These are phyloP conservation scores for Andrographis paniculata DNA, from an alignment of 305 asterid species.

Conservation along the genomic window DNA sequence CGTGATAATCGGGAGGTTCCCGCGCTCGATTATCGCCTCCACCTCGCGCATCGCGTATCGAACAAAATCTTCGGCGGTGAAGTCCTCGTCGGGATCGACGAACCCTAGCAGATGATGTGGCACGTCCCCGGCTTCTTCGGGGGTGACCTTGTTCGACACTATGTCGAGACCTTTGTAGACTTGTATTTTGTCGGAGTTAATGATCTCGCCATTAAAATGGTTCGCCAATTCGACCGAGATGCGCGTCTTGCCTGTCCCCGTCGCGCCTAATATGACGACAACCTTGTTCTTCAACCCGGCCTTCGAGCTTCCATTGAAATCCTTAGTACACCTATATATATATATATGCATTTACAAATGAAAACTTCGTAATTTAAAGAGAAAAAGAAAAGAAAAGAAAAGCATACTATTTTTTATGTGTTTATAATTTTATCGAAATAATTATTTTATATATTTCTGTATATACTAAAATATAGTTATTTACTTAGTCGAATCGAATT, in stretches of 20 bases:
- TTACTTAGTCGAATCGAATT: too few species aligned
- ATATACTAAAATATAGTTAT: too few species aligned
- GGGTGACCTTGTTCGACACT: conserved; percentile 50
- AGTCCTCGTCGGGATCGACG: conserved; percentile 26
- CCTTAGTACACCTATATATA: too few species aligned
- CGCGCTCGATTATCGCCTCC: conserved; percentile 8
- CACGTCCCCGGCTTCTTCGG: conserved; percentile 44
- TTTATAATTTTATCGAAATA: too few species aligned
- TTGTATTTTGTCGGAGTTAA: conserved; percentile 77
- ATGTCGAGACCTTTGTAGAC: conserved; percentile 46
- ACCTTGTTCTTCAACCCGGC: conserved; percentile 38
- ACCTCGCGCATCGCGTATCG: conserved; percentile 13
- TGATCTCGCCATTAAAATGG: conserved; percentile 45
- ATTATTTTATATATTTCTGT: too few species aligned
- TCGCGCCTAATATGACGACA: conserved; percentile 65
- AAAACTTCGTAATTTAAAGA: too few species aligned
- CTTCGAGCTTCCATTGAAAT: too few species aligned
- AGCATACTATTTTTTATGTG: too few species aligned
- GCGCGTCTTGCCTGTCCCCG: conserved; percentile 76
- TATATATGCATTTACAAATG: too few species aligned
- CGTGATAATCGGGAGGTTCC: conserved; percentile 29
- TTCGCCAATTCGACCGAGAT: conserved; percentile 62
- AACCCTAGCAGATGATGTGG: conserved; percentile 60
- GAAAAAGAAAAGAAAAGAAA: too few species aligned
- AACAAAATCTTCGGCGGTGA: conserved; percentile 25